Conservation (phyloP, 495 filamentous ascomycete species). For the Penicillium paxilli region DNA sequence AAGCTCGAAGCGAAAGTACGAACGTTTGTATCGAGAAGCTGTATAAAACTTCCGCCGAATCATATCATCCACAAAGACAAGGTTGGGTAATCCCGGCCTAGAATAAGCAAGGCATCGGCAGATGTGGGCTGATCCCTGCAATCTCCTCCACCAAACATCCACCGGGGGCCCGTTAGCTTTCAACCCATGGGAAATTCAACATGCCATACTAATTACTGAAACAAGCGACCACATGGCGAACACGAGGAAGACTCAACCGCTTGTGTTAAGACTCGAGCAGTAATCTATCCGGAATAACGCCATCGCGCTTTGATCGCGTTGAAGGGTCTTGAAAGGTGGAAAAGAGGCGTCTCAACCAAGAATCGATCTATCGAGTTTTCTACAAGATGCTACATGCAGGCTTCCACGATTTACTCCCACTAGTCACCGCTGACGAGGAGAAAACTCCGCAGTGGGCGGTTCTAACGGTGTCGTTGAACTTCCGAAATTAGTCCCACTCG, state of each 20-base stretch:
- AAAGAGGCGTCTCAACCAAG: not conserved
- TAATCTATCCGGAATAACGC: not conserved
- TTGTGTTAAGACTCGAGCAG: not conserved
- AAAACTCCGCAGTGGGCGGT: constrained; percentile 23
- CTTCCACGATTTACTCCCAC: constrained; percentile 2
- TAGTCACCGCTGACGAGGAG: not conserved
- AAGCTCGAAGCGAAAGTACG: not conserved
- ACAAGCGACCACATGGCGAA: constrained; percentile 13
- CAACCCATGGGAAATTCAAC: not conserved
- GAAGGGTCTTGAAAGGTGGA: not conserved
- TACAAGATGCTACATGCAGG: not conserved
- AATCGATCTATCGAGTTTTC: not conserved
- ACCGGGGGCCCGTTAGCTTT: not conserved
- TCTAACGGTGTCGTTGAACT: constrained; percentile 13
- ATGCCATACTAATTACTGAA: constrained; percentile 4
- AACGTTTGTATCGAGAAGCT: not conserved
- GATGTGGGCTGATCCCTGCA: constrained; percentile 27
- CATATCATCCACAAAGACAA: constrained; percentile 9
- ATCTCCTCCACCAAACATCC: constrained; percentile 18
- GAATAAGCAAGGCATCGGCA: constrained; percentile 11
- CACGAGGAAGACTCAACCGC: constrained; percentile 2
- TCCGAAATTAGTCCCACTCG: constrained; percentile 16
- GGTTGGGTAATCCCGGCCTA: not conserved
- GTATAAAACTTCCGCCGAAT: constrained; percentile 6
- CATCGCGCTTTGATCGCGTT: constrained; percentile 8